Percentiles rank a stretch among this genome's conserved stretches.
Evolutionary conservation across 257 asterid species (phyloP).

Genomic region (Leptodermis oblonga): DNA sequence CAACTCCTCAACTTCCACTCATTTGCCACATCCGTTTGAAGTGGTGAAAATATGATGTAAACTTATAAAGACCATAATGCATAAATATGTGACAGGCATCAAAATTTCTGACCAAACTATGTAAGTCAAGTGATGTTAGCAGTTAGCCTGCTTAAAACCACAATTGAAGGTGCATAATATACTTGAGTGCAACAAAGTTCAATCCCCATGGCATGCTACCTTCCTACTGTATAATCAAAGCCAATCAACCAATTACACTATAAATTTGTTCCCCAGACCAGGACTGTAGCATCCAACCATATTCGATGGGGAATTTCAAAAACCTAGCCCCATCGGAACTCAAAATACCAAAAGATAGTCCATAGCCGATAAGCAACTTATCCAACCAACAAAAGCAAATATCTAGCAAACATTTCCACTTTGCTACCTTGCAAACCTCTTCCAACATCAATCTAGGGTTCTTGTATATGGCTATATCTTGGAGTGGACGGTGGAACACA

Average conservation of each 20-base stretch:
- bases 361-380: not conserved
- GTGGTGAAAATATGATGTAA: not conserved
- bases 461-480: too few species aligned
- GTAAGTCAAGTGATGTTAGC: not conserved
- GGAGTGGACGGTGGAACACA: not conserved
- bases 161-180: too few species aligned
- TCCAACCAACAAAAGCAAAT: not conserved
- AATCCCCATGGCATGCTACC: too few species aligned
- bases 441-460: not conserved
- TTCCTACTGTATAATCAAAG: too few species aligned
- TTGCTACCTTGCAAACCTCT: not conserved
- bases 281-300: not conserved
- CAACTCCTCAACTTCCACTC: not conserved
- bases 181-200: too few species aligned
- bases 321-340: not conserved
- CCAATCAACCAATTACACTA: not conserved
- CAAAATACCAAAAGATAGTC: not conserved
- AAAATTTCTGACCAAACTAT: not conserved
- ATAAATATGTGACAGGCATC: not conserved
- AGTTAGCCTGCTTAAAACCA: not conserved
- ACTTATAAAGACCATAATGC: not conserved
- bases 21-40: not conserved
- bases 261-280: not conserved
- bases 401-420: not conserved
- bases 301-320: not conserved